Evolutionary conservation across 2,329 filamentous ascomycete species (phyloP), one percentile per base, ranked within the genome.

Genomic region (Fusarium coicis): DNA sequence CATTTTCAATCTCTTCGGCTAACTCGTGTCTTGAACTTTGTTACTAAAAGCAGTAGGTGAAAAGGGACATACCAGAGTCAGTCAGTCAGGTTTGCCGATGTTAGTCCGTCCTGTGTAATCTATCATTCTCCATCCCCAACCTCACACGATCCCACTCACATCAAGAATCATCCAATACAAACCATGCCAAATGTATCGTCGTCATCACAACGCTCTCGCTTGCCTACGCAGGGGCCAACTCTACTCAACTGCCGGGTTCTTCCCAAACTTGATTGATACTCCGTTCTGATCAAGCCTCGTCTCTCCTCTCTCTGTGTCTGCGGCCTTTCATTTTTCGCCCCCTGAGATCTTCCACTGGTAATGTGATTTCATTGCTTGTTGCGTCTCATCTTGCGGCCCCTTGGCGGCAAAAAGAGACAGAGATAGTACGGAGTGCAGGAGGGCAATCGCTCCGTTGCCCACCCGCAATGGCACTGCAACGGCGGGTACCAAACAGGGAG

Each of bases 391-490:
- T 52, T 50, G 39, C 28, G 43, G 36, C 50, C 30, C 50, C 66
- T 73, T 59, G 66, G 66, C 74, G 67, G 72, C 58, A 73, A 66
- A 66, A 66, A 37, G 61, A 72, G 65, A 73, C 39, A 70, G 39
- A 58, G 63, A 53, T 28, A 36, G 47, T 32, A 50, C 47, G 30
- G 47, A 50, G 47, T 52, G 60, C 44, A 59, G 44, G 61, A 69
- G 60, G 54, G 34, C 44, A 32, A 71, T 64, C 70, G 57, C 70
- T 64, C 63, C 64, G 70, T 70, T 72, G 69, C 53, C 74, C 75
- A 77, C 73, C 52, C 66, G 54, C 47, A 28, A 76, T 77, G 75
- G 21, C 49, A 76, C 75, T 63, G 75, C 69, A 59, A 60, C 75
- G 63, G 73, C 70, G 55, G 70, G 34, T 63, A 49, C 47, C 19